Evolutionary conservation across 1,284 basidiomycete genomes (phyloP), one percentile per base, ranked within the genome.

Genomic region (Gastroboletus turbinatus): DNA sequence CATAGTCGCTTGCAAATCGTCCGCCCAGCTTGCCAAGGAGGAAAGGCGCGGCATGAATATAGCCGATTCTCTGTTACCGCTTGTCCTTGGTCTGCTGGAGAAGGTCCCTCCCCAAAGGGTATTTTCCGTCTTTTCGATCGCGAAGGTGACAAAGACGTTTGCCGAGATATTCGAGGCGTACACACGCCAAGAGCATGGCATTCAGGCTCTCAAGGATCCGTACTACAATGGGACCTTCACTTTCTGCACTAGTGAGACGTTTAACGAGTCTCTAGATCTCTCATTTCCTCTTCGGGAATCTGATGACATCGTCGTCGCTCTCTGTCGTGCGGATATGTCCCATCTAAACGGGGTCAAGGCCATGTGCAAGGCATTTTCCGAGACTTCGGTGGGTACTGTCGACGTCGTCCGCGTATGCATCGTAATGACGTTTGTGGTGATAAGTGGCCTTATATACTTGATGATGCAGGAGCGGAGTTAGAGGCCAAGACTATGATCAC

Each of bases 221-320:
- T 90, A 87, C 63, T 91, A 91, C 60, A 77, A 79, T 21, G 84
- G 88, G 1, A 80, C 76, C 25, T 76, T 88, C 48, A 77, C 80
- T 2, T 82, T 75, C 56, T 86, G 85, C 66, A 84, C 81, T 0
- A 50, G 43, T 3, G 48, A 67, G 3, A 78, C 81, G 1, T 64
- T 88, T 47, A 64, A 63, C 1, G 58, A 61, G 16, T 60, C 70
- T 55, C 71, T 21, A 62, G 14, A 46, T 67, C 39, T 59, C 61
- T 19, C 4, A 19, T 38, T 17, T 11, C n/a, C 5, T 10, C 23
- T 35, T 27, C 19, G 6, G 1, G 49, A 16, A 14, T 14, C 55
- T 0, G 53, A 58, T 21, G 67, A 72, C 29, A 53, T 71, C 30
- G 46, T 52, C 6, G 76, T 75, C 56, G 60, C 72, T 8, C 67